These are phyloP conservation scores for Malbranchea cinnamomea DNA, from an alignment of 2,329 filamentous ascomycete genomes.

Conservation along the genomic window DNA sequence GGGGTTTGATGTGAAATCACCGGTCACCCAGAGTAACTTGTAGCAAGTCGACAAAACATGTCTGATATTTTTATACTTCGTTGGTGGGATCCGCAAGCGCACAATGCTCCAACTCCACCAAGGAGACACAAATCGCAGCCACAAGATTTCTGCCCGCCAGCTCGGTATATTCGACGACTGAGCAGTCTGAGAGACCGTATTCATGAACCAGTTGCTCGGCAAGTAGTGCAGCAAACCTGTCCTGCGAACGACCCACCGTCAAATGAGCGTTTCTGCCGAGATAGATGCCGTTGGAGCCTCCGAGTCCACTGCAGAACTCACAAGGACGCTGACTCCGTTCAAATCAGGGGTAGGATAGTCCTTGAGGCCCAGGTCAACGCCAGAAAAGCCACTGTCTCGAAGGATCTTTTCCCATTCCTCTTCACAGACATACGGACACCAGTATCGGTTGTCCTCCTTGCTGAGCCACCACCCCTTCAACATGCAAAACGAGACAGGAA, in stretches of 20 bases:
- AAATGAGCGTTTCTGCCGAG: constrained; percentile 2
- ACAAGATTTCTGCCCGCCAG: constrained; percentile 10
- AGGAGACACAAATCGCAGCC: constrained; percentile 12
- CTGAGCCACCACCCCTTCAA: constrained; percentile 16
- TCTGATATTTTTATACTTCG: constrained; percentile 14
- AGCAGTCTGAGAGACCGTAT: constrained; percentile 6
- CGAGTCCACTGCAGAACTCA: constrained; percentile 8
- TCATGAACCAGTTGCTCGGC: constrained; percentile 3
- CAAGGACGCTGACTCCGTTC: constrained; percentile 10
- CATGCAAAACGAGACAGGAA: constrained; percentile 10
- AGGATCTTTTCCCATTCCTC: constrained; percentile 7
- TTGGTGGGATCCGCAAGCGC: constrained; percentile 12
- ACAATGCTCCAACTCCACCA: constrained; percentile 11
- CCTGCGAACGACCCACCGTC: neutral
- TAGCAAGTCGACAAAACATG: constrained; percentile 15
- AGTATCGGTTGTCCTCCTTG: constrained; percentile 8
- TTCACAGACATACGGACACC: constrained; percentile 6
- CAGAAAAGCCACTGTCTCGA: constrained; percentile 7
- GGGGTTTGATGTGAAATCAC: constrained; percentile 15
- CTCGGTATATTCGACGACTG: constrained; percentile 11
- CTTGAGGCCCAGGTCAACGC: constrained; percentile 7
- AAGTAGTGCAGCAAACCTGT: constrained; percentile 3
- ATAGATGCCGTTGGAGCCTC: neutral
- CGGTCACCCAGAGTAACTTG: constrained; percentile 22
- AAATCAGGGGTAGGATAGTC: constrained; percentile 9